A percentile compares a stretch with the other conserved stretches of the same genome.
Evolutionary conservation across 441 rosid genomes (phyloP).

Genomic region (Adansonia grandidieri): DNA sequence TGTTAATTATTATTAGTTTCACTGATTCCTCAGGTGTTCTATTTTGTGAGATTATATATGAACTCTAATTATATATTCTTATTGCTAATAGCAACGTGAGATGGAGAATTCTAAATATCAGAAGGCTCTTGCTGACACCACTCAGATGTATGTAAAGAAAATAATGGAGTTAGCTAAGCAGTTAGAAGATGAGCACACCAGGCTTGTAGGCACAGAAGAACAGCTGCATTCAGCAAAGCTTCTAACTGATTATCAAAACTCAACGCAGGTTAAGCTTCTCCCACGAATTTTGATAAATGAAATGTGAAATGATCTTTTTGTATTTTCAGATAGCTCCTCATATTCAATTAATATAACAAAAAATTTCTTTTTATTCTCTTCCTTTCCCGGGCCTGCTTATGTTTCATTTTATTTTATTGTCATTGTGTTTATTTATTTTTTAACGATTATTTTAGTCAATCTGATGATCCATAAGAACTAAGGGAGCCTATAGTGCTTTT

Average conservation of each 20-base stretch:
- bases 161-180: conserved; percentile 61
- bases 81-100: conserved; percentile 60
- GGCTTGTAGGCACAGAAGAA: conserved; percentile 54
- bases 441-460: neutral
- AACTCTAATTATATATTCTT: conserved; percentile 24
- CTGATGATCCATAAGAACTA: neutral
- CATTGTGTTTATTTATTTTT: neutral
- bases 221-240: conserved; percentile 52
- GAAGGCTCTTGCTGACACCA: conserved; percentile 74
- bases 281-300: conserved; percentile 4
- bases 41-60: conserved; percentile 3
- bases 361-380: neutral
- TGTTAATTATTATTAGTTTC: neutral
- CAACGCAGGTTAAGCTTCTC: conserved; percentile 57
- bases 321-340: neutral
- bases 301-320: neutral
- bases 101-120: conserved; percentile 57
- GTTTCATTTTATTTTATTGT: neutral
- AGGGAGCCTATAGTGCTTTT: neutral
- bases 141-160: conserved; percentile 68
- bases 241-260: conserved; percentile 55
- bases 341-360: neutral
- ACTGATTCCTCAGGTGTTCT: neutral
- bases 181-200: conserved; percentile 54
- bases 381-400: neutral